These are phyloP conservation scores for Pseudogymnoascus pannorum DNA, from an alignment of 2,329 filamentous ascomycete genomes.

Conservation along the genomic window DNA sequence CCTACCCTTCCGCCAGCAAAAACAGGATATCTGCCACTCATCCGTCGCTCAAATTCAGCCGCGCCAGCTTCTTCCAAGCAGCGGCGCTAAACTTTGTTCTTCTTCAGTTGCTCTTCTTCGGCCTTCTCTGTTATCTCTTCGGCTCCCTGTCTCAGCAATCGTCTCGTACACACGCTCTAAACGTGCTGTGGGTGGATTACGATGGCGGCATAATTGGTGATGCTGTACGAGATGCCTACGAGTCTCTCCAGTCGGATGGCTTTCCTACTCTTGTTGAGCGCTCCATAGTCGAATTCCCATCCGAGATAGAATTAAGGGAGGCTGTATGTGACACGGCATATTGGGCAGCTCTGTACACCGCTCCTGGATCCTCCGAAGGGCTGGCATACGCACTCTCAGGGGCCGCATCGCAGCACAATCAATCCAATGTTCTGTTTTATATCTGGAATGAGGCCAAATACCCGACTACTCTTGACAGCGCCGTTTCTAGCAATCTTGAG, in stretches of 20 bases:
- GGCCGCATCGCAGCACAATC: neutral
- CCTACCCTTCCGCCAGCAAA: slow-evolving; percentile 11
- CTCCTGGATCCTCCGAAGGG: neutral
- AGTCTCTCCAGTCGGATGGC: slow-evolving; percentile 23
- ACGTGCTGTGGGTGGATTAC: slow-evolving; percentile 56
- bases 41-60: neutral
- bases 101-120: slow-evolving; percentile 21
- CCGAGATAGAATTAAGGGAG: slow-evolving; percentile 23
- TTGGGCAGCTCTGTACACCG: neutral
- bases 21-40: slow-evolving; percentile 14
- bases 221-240: slow-evolving; percentile 29
- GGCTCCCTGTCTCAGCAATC: slow-evolving; percentile 26
- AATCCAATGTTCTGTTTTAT: neutral
- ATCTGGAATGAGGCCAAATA: slow-evolving; percentile 8
- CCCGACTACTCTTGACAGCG: neutral
- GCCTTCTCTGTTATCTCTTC: slow-evolving; percentile 28
- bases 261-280: slow-evolving; percentile 31
- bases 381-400: neutral
- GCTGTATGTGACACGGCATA: slow-evolving; percentile 21
- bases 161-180: slow-evolving; percentile 35
- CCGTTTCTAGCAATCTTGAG: neutral
- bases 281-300: slow-evolving; percentile 22
- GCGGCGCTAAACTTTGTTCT: slow-evolving; percentile 18
- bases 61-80: slow-evolving; percentile 16
- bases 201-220: slow-evolving; percentile 42